Evolutionary conservation across 176 grass and related monocot genomes (phyloP).

Genomic region (Juncus inflexus): DNA sequence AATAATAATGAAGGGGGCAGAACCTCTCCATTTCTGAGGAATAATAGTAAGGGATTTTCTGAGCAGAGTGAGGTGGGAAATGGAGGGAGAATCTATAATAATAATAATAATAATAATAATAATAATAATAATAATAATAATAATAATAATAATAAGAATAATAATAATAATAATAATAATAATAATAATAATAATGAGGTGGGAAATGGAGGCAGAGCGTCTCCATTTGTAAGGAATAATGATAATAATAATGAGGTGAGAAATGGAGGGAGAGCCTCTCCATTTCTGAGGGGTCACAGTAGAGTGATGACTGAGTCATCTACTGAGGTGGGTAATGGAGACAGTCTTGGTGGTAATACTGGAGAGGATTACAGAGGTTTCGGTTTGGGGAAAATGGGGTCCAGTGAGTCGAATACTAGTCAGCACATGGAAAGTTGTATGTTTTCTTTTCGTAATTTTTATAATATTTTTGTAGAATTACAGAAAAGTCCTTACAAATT

Average conservation of each 20-base stretch:
- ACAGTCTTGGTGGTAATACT: slow-evolving; percentile 38
- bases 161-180: slow-evolving; percentile 21
- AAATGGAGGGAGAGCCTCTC: slow-evolving; percentile 13
- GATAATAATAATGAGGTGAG: background rate
- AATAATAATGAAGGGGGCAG: slow-evolving; percentile 14
- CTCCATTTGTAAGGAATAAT: background rate
- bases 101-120: too few relatives aligned
- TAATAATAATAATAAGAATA: slow-evolving; percentile 27
- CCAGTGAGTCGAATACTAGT: slow-evolving; percentile 44
- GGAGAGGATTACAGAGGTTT: slow-evolving; percentile 54
- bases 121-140: background rate
- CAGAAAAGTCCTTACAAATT: too few relatives aligned
- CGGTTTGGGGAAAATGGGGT: slow-evolving; percentile 27
- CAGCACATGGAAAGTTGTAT: slow-evolving; percentile 70
- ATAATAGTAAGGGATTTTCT: slow-evolving; percentile 7
- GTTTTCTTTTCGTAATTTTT: background rate
- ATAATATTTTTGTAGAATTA: too few relatives aligned
- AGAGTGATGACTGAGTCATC: slow-evolving; percentile 35
- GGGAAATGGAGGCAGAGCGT: slow-evolving; percentile 11
- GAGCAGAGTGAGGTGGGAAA: slow-evolving; percentile 22
- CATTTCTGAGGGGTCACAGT: slow-evolving; percentile 19
- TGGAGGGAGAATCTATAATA: background rate
- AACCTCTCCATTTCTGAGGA: slow-evolving; percentile 28
- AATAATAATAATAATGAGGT: background rate
- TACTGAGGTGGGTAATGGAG: slow-evolving; percentile 47